These are phyloP conservation scores for Ustilago trichophora DNA, from an alignment of 1,284 basidiomycete genomes.

Conservation along the genomic window DNA sequence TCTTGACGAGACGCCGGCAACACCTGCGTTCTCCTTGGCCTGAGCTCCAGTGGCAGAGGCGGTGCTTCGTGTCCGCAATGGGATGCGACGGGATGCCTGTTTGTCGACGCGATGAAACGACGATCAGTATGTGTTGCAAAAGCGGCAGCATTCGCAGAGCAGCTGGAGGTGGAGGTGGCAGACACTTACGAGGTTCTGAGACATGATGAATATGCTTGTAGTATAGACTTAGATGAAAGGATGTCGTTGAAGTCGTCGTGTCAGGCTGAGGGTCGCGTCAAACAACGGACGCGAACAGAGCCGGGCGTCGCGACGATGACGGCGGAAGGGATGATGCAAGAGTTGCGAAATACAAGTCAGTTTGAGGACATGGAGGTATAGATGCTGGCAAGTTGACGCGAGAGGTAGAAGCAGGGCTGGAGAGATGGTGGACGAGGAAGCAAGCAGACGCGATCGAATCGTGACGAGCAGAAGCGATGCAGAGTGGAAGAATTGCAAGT, in stretches of 20 bases:
- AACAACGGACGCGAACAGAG: constrained; percentile 8
- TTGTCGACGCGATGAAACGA: background rate
- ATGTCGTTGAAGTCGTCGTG: constrained; percentile 1
- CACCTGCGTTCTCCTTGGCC: constrained; percentile 46
- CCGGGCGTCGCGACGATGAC: constrained; percentile 21
- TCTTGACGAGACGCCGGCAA: constrained; percentile 26
- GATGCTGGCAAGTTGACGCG: constrained; percentile 15
- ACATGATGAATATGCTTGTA: constrained; percentile 17
- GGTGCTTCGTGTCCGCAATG: constrained; percentile 47
- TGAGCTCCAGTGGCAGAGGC: constrained; percentile 32
- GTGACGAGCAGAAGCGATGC: background rate
- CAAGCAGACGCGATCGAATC: constrained; percentile 10
- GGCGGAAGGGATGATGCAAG: constrained; percentile 10
- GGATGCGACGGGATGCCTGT: constrained; percentile 47
- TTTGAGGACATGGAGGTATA: constrained; percentile 14
- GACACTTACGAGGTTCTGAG: constrained; percentile 34
- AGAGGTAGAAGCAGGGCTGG: background rate
- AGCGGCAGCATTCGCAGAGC: too few species aligned
- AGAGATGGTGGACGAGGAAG: background rate
- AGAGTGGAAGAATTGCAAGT: background rate
- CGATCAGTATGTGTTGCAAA: constrained; percentile 3
- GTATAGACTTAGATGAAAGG: background rate
- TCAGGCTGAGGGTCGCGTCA: constrained; percentile 21
- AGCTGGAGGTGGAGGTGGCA: background rate
- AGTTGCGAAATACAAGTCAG: constrained; percentile 12